These are phyloP conservation scores for Penicillium sp. DNA, from an alignment of 2,329 filamentous ascomycete genomes.

Conservation along the genomic window DNA sequence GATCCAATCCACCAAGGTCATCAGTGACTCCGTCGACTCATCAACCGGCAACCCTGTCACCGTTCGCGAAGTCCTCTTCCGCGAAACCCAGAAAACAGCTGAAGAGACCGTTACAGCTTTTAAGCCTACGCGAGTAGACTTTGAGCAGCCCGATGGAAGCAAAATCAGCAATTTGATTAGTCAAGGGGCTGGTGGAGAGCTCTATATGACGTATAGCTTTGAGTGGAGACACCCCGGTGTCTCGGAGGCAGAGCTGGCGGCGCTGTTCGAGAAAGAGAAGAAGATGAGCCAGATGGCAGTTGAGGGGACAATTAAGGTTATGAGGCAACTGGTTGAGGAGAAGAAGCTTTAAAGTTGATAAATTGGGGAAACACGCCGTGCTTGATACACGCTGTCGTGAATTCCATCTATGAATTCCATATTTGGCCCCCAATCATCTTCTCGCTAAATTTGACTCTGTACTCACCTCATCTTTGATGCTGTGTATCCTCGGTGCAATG, in stretches of 20 bases:
- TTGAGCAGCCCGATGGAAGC: conserved; percentile 28
- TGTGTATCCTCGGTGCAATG: neutral
- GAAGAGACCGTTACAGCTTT: conserved; percentile 29
- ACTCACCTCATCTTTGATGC: conserved; percentile 2
- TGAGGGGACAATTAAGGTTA: conserved; percentile 21
- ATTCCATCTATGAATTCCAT: neutral
- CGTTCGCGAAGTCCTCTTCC: conserved; percentile 31
- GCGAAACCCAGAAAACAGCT: conserved; percentile 23
- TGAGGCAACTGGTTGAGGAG: conserved; percentile 18
- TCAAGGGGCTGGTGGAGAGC: conserved; percentile 30
- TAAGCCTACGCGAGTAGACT: conserved; percentile 27
- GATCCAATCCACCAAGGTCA: conserved; percentile 28
- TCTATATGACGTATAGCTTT: conserved; percentile 45
- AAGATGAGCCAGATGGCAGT: conserved; percentile 20
- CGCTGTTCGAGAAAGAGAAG: conserved; percentile 18
- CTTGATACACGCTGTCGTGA: neutral
- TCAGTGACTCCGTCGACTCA: conserved; percentile 24
- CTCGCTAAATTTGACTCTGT: neutral
- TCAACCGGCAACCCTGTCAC: conserved; percentile 24
- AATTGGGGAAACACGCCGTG: neutral
- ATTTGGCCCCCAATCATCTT: neutral
- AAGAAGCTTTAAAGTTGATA: conserved; percentile 14
- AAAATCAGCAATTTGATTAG: conserved; percentile 30
- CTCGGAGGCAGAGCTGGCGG: conserved; percentile 14
- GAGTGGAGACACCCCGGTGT: conserved; percentile 38